These are phyloP conservation scores for Saccharomycopsis fibuligera DNA, from an alignment of 805 yeast genomes.

Conservation along the genomic window DNA sequence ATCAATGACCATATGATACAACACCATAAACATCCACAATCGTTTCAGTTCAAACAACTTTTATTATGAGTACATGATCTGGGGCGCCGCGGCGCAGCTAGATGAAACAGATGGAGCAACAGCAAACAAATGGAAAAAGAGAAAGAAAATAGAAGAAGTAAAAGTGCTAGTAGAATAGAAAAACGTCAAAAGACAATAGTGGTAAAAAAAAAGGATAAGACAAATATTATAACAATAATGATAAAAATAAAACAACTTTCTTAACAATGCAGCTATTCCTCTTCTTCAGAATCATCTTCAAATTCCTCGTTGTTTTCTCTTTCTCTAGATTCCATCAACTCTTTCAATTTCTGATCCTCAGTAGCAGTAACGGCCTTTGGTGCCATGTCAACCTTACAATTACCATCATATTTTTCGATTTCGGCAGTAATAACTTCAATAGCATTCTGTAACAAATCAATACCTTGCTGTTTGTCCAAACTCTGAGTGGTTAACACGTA, in stretches of 20 bases:
- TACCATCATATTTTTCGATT: slow-evolving; percentile 73
- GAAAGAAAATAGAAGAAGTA: not conserved
- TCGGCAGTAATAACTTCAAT: slow-evolving; percentile 67
- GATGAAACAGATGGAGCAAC: not conserved
- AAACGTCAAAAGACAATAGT: not conserved
- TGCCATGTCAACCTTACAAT: slow-evolving; percentile 90
- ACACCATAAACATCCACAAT: no score
- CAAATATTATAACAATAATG: not conserved
- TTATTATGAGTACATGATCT: no score
- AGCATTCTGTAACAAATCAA: slow-evolving; percentile 71
- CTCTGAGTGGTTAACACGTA: slow-evolving; percentile 92
- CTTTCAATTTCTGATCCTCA: slow-evolving; percentile 96
- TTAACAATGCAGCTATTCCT: no score
- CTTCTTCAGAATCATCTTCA: slow-evolving; percentile 49
- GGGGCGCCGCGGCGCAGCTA: no score
- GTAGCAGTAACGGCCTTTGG: slow-evolving; percentile 98
- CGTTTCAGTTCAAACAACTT: no score
- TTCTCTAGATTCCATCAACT: slow-evolving; percentile 89
- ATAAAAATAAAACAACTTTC: no score
- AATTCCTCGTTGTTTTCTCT: slow-evolving; percentile 80
- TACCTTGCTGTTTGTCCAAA: slow-evolving; percentile 84
- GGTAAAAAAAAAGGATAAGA: not conserved
- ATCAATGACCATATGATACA: no score
- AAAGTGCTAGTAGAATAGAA: not conserved
- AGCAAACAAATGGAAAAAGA: not conserved